A percentile compares a stretch with the other conserved stretches of the same genome.
phyloP scores from a whole-genome alignment of 805 yeast species.

The Saturnispora sekii region DNA sequence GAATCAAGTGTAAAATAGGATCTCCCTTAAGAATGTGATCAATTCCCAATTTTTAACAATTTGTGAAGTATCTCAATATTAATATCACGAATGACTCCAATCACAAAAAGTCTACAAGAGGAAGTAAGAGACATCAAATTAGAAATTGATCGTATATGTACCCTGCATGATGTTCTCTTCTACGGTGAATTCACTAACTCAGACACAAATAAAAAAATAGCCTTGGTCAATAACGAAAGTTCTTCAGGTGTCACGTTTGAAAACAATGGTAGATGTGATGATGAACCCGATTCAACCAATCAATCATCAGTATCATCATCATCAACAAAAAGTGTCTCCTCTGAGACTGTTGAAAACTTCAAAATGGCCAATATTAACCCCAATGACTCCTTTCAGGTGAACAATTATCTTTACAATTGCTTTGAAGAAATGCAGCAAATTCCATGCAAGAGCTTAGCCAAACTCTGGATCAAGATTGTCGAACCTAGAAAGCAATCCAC shows the following conservation, averaged over 20 bases:
- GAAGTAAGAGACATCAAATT: background rate
- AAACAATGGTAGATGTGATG: background rate
- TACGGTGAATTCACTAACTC: conserved; percentile 10
- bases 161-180: conserved; percentile 7
- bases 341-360: conserved; percentile 11
- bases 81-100: background rate
- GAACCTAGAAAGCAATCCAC: conserved; percentile 60
- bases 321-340: too few relatives aligned
- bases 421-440: conserved; percentile 38
- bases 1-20: background rate
- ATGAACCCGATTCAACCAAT: background rate
- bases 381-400: conserved; percentile 14
- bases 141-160: conserved; percentile 6
- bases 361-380: conserved; percentile 15
- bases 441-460: conserved; percentile 52
- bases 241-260: background rate
- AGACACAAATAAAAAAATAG: background rate
- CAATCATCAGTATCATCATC: background rate
- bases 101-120: background rate
- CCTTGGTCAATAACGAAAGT: background rate
- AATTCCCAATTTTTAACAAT: background rate
- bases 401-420: conserved; percentile 21
- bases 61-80: background rate
- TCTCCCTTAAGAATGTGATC: conserved; percentile 1
- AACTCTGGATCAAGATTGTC: conserved; percentile 53